phyloP scores from a whole-genome alignment of 1,284 basidiomycete genomes.

The Naganishia albida region DNA sequence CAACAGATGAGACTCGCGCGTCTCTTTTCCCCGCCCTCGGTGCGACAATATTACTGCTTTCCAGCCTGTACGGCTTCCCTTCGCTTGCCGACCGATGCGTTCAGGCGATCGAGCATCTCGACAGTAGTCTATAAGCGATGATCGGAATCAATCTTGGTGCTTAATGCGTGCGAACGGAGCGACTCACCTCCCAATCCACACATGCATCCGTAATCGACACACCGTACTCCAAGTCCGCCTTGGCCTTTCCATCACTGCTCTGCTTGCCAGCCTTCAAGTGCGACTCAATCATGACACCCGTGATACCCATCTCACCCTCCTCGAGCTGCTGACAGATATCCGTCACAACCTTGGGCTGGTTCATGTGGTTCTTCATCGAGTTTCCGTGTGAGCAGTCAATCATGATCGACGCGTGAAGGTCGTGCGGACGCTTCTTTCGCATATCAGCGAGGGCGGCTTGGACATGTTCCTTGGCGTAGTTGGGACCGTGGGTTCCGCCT shows the following conservation, averaged over 20 bases:
- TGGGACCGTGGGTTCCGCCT: constrained; percentile 84
- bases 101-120: constrained; percentile 71
- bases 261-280: constrained; percentile 86
- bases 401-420: constrained; percentile 54
- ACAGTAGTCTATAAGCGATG: constrained; percentile 50
- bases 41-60: constrained; percentile 12
- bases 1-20: neutral
- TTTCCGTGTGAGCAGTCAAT: constrained; percentile 83
- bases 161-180: neutral
- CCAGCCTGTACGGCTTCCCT: constrained; percentile 28
- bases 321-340: constrained; percentile 75
- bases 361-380: constrained; percentile 62
- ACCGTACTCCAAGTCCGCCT: constrained; percentile 68
- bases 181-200: constrained; percentile 81
- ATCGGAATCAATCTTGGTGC: no score
- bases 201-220: constrained; percentile 92
- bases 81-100: constrained; percentile 55
- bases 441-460: constrained; percentile 58
- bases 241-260: constrained; percentile 60
- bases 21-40: neutral
- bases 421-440: constrained; percentile 61
- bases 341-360: constrained; percentile 60
- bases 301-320: constrained; percentile 75
- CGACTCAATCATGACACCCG: constrained; percentile 95
- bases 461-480: constrained; percentile 58